phyloP scores from a whole-genome alignment of 1,284 basidiomycete genomes.

The Pseudozyma hubeiensis region DNA sequence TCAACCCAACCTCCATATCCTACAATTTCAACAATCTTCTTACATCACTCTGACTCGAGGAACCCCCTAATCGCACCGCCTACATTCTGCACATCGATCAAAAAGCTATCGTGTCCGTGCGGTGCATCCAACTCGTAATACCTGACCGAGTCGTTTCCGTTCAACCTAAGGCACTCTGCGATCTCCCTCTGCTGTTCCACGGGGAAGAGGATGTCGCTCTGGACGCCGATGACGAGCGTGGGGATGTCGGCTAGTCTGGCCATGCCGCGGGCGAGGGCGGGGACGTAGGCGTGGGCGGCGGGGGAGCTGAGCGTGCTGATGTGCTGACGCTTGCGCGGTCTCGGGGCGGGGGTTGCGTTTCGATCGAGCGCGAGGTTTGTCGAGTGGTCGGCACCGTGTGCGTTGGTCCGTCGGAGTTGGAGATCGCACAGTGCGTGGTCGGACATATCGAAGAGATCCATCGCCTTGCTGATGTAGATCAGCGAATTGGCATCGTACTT shows the following conservation, averaged over 20 bases:
- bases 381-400: constrained; percentile 46
- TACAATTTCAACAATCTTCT: neutral
- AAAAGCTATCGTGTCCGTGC: constrained; percentile 94
- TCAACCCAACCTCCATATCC: too few species aligned
- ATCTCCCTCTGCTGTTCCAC: constrained; percentile 97
- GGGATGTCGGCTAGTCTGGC: constrained; percentile 81
- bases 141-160: constrained; percentile 81
- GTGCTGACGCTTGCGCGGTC: constrained; percentile 70
- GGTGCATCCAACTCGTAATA: constrained; percentile 98
- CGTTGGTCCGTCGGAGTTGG: constrained; percentile 46
- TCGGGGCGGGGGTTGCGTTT: constrained; percentile 23
- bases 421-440: constrained; percentile 80
- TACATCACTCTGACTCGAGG: constrained; percentile 67
- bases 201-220: constrained; percentile 95
- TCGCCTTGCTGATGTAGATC: constrained; percentile 94
- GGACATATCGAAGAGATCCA: constrained; percentile 99
- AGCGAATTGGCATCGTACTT: constrained; percentile 99
- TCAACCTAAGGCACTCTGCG: constrained; percentile 88
- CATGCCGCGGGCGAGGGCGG: constrained; percentile 85
- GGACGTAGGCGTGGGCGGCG: constrained; percentile 76
- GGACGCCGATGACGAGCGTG: constrained; percentile 89
- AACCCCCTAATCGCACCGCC: constrained; percentile 84
- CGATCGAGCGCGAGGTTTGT: constrained; percentile 9
- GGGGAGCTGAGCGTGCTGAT: constrained; percentile 73
- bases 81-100: constrained; percentile 83